Evolutionary conservation across 2,329 filamentous ascomycete species (phyloP).

Genomic region (Fusarium falciforme): DNA sequence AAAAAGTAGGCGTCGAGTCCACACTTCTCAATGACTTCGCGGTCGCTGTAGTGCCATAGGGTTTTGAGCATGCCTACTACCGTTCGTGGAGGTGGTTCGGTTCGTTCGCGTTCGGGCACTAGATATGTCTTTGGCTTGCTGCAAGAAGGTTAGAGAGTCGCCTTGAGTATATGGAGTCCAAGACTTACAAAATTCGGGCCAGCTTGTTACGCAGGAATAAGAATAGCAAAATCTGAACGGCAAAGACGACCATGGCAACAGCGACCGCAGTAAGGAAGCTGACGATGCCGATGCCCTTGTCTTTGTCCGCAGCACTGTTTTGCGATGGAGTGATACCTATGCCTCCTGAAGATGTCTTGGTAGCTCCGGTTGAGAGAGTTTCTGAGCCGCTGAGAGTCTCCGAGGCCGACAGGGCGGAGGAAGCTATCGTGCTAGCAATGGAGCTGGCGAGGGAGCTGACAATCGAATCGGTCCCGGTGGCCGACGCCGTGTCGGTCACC

Average conservation of each 20-base stretch:
- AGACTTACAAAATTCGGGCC: constrained; percentile 81
- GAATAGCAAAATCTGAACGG: constrained; percentile 76
- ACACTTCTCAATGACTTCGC: constrained; percentile 93
- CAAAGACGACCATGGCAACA: constrained; percentile 72
- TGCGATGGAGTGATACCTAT: background rate
- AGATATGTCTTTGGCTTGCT: constrained; percentile 88
- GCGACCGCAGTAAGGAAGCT: constrained; percentile 73
- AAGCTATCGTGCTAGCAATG: constrained; percentile 16
- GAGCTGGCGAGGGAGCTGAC: constrained; percentile 25
- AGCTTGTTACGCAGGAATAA: constrained; percentile 81
- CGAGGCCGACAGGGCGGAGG: constrained; percentile 27
- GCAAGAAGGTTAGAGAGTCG: constrained; percentile 5
- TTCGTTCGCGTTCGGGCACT: constrained; percentile 86
- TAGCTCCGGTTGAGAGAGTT: background rate
- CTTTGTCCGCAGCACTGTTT: constrained; percentile 51
- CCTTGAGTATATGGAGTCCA: background rate
- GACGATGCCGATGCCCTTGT: constrained; percentile 55
- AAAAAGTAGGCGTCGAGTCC: constrained; percentile 98
- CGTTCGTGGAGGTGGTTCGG: constrained; percentile 74
- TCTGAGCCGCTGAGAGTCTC: constrained; percentile 10
- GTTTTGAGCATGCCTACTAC: constrained; percentile 64
- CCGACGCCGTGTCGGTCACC: constrained; percentile 33
- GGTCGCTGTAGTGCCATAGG: constrained; percentile 76
- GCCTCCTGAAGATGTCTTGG: constrained; percentile 5
- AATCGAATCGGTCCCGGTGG: constrained; percentile 4